A percentile compares a stretch with the other conserved stretches of the same genome.
These are phyloP conservation scores for Silene uniflora DNA, from an alignment of 148 eudicot species.

Conservation along the genomic window DNA sequence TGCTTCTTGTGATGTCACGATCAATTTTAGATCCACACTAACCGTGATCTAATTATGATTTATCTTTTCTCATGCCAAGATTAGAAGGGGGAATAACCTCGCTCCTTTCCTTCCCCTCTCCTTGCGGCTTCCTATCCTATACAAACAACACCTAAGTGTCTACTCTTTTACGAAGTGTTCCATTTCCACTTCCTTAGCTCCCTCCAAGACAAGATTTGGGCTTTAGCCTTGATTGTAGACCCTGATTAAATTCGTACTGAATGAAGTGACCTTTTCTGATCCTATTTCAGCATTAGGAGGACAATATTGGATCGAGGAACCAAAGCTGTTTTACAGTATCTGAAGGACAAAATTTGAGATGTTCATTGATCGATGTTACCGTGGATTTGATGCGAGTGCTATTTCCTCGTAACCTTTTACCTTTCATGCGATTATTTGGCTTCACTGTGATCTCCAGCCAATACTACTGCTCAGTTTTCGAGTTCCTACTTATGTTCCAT, in stretches of 20 bases:
- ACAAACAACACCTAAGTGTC: not conserved
- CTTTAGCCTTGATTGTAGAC: not conserved
- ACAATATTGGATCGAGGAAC: conserved; percentile 88
- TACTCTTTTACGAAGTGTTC: not conserved
- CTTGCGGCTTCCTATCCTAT: not conserved
- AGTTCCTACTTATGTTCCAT: not conserved
- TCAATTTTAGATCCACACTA: too few relatives aligned
- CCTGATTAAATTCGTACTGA: not conserved
- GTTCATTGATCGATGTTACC: not conserved
- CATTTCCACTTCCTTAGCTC: not conserved
- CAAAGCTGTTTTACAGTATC: conserved; percentile 65
- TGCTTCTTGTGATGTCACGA: too few relatives aligned
- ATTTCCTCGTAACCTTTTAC: not conserved
- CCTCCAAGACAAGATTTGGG: not conserved
- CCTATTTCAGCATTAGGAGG: conserved; percentile 74
- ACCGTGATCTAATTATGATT: too few relatives aligned
- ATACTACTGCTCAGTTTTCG: not conserved
- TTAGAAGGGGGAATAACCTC: not conserved
- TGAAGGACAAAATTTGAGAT: conserved; percentile 63
- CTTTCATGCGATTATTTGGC: not conserved
- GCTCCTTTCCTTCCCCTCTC: not conserved
- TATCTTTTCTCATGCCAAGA: too few relatives aligned
- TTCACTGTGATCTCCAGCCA: not conserved
- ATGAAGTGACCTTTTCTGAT: not conserved
- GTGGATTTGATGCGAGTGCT: not conserved